Conservation (phyloP, 306 rosid species). For the Pyrus pyrifolia region DNA sequence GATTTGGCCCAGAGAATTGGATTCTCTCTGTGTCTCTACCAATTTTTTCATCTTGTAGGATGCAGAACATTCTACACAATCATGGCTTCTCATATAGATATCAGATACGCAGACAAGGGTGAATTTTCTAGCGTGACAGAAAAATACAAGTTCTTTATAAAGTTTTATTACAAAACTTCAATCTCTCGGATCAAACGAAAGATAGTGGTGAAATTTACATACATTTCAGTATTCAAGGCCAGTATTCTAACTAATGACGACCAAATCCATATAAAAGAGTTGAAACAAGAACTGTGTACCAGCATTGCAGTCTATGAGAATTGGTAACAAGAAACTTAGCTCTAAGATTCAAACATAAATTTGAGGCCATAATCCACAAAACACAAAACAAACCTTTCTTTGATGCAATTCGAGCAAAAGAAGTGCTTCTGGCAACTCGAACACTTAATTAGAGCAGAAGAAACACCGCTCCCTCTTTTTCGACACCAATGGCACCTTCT, state of each 20-base stretch:
- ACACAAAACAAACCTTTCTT: constrained; percentile 54
- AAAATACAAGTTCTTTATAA: background rate
- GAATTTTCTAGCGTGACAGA: background rate
- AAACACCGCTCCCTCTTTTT: constrained; percentile 34
- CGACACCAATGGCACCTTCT: constrained; percentile 89
- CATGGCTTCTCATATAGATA: background rate
- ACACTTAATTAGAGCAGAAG: constrained; percentile 57
- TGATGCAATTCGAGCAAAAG: constrained; percentile 84
- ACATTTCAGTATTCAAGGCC: background rate
- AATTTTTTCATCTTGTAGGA: background rate
- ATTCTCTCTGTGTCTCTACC: background rate
- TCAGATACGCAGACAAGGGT: background rate
- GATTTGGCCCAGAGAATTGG: background rate
- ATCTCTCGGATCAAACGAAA: background rate
- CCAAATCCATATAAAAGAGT: too few species aligned
- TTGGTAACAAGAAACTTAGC: constrained; percentile 4
- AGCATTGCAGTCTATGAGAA: background rate
- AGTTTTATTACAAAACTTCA: background rate
- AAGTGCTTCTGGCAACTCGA: constrained; percentile 67
- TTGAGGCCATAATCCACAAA: constrained; percentile 1
- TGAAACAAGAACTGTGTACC: too few species aligned
- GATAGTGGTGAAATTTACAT: background rate
- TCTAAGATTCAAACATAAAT: background rate
- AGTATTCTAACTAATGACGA: background rate
- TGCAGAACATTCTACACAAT: background rate